A percentile compares a stretch with the other conserved stretches of the same genome.
These are phyloP conservation scores for Physcomitrium patens DNA, from an alignment of 225 moss, liverwort and hornwort species.

Conservation along the genomic window DNA sequence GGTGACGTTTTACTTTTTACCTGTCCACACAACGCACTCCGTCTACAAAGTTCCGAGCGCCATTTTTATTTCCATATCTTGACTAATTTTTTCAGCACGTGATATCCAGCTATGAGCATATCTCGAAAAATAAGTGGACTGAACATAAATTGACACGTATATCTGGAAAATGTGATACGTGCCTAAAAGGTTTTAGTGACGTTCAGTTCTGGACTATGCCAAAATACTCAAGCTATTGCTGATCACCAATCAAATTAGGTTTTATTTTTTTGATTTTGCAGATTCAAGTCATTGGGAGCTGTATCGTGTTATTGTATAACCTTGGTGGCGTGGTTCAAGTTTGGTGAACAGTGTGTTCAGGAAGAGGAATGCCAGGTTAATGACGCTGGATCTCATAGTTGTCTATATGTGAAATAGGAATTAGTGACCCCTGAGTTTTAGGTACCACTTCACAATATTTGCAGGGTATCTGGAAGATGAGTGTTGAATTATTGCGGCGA, in stretches of 20 bases:
- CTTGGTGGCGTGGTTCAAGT: slow-evolving; percentile 25
- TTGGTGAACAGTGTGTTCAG: slow-evolving; percentile 12
- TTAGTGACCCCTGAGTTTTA: slow-evolving; percentile 9
- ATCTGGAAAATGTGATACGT: background rate
- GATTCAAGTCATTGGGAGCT: slow-evolving; percentile 14
- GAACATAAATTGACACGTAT: no score
- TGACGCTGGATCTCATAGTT: background rate
- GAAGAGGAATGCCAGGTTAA: background rate
- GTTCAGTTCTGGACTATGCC: background rate
- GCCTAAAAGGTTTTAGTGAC: background rate
- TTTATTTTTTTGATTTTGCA: slow-evolving; percentile 16
- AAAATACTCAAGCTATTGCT: background rate
- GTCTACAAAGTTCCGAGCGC: background rate
- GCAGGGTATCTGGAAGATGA: slow-evolving; percentile 11
- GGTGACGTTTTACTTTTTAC: background rate
- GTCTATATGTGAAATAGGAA: slow-evolving; percentile 1
- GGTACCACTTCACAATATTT: slow-evolving; percentile 2
- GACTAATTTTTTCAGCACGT: no score
- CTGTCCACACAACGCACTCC: background rate
- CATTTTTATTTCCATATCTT: background rate
- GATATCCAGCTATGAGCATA: no score
- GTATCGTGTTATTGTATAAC: slow-evolving; percentile 12
- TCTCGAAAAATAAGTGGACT: no score
- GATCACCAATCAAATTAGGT: background rate
- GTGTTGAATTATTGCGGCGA: slow-evolving; percentile 24